Percentiles rank a stretch among this genome's conserved stretches.
Evolutionary conservation across 176 grass and related monocot species (phyloP).

Genomic region (Hsuehochloa calcarea): DNA sequence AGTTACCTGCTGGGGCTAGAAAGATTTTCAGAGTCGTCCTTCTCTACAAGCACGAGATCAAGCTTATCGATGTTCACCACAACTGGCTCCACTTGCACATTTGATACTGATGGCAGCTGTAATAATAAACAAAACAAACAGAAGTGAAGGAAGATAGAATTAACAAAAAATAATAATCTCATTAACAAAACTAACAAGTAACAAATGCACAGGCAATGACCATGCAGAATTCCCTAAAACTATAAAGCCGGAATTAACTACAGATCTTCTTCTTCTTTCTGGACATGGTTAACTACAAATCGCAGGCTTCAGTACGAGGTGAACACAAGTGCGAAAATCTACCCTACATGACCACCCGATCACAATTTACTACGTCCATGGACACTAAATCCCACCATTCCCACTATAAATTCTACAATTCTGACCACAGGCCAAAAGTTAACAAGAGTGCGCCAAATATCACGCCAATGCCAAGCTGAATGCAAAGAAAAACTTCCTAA

Average conservation of each 20-base stretch:
- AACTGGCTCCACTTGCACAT: slow-evolving; percentile 97
- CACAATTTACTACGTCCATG: background rate
- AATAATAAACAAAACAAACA: background rate
- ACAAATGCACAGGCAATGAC: background rate
- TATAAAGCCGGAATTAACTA: background rate
- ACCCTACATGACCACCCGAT: background rate
- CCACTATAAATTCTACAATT: background rate
- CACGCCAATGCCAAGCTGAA: background rate
- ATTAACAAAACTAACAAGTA: background rate
- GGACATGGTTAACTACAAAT: background rate
- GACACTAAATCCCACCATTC: background rate
- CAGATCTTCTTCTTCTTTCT: background rate
- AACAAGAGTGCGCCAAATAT: background rate
- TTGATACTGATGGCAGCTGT: slow-evolving; percentile 92
- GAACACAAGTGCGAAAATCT: background rate
- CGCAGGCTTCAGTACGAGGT: background rate
- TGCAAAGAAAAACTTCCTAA: background rate
- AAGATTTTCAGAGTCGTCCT: slow-evolving; percentile 68
- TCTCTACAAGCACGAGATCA: slow-evolving; percentile 93
- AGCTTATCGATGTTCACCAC: slow-evolving; percentile 86
- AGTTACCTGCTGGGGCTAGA: slow-evolving; percentile 66
- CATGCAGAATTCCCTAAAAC: background rate
- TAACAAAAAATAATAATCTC: background rate
- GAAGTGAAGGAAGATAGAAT: background rate
- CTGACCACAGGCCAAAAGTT: background rate